Percentiles rank a stretch among this genome's conserved stretches.
These are phyloP conservation scores for Centaurea solstitialis DNA, from an alignment of 129 eudicot species.

Conservation along the genomic window DNA sequence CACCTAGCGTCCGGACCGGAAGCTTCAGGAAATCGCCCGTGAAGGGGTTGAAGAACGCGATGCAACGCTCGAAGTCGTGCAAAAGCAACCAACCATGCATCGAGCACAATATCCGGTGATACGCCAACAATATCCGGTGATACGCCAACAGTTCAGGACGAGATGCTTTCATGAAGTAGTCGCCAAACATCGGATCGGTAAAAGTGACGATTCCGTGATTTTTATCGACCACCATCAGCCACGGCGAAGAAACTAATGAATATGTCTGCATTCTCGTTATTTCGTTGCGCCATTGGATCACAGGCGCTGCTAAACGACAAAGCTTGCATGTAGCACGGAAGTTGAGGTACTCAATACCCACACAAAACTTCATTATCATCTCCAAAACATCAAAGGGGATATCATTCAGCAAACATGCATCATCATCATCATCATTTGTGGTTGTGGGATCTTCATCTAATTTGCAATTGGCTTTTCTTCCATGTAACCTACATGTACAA, in stretches of 20 bases:
- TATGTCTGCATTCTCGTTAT: slow-evolving; percentile 1
- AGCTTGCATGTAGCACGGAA: too few relatives aligned
- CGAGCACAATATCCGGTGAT: neutral
- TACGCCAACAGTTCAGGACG: neutral
- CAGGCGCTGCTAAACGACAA: neutral
- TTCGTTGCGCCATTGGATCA: neutral
- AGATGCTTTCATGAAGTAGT: neutral
- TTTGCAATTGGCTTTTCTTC: neutral
- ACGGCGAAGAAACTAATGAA: slow-evolving; percentile 6
- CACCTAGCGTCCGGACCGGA: neutral
- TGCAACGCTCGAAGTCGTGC: too few relatives aligned
- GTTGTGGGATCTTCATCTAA: neutral
- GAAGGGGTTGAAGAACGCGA: slow-evolving; percentile 11
- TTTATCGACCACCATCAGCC: neutral
- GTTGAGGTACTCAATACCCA: slow-evolving; percentile 7
- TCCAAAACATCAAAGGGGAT: neutral
- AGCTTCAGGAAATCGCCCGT: neutral
- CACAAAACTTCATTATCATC: neutral
- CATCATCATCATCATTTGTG: neutral
- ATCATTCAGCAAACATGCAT: neutral
- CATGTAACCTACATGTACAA: neutral
- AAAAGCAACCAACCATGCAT: slow-evolving; percentile 23
- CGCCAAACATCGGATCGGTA: slow-evolving; percentile 15
- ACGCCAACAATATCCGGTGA: neutral
- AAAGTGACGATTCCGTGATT: neutral